Percentiles rank a stretch among this genome's conserved stretches.
phyloP scores from a whole-genome alignment of 768 basidiomycete genomes.

The Suillus spraguei region DNA sequence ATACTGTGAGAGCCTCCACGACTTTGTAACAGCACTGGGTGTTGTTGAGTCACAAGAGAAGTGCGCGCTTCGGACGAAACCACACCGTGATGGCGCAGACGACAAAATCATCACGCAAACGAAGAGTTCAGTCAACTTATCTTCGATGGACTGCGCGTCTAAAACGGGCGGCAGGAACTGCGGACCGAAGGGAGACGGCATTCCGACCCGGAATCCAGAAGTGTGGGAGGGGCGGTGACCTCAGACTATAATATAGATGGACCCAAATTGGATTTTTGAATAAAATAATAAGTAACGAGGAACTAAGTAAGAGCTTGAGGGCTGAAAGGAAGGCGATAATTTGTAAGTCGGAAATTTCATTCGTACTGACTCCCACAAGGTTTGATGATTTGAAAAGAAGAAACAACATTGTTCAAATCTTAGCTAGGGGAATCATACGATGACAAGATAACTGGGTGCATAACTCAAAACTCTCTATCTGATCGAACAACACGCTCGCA shows the following conservation, averaged over 20 bases:
- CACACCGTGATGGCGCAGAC: neutral
- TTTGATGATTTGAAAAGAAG: neutral
- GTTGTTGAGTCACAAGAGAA: neutral
- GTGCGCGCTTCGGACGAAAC: neutral
- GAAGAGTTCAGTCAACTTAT: neutral
- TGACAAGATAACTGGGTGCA: neutral
- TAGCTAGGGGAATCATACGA: neutral
- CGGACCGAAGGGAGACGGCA: neutral
- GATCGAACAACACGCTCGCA: neutral
- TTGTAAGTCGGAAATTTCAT: neutral
- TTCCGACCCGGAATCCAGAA: neutral
- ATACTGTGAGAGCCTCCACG: neutral
- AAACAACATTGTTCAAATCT: neutral
- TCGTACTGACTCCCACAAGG: neutral
- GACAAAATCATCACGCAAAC: neutral
- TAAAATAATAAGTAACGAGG: neutral
- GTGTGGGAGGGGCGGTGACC: neutral
- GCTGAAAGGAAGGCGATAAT: neutral
- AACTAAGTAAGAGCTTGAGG: neutral
- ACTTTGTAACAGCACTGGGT: neutral
- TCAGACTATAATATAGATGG: neutral
- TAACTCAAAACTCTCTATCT: neutral
- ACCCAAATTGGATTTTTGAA: neutral
- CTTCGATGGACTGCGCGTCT: neutral
- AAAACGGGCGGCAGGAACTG: neutral